Percentiles rank a stretch among this genome's conserved stretches.
These are phyloP conservation scores for Cystobasidium onofrii DNA, from an alignment of 768 basidiomycete species.

Conservation along the genomic window DNA sequence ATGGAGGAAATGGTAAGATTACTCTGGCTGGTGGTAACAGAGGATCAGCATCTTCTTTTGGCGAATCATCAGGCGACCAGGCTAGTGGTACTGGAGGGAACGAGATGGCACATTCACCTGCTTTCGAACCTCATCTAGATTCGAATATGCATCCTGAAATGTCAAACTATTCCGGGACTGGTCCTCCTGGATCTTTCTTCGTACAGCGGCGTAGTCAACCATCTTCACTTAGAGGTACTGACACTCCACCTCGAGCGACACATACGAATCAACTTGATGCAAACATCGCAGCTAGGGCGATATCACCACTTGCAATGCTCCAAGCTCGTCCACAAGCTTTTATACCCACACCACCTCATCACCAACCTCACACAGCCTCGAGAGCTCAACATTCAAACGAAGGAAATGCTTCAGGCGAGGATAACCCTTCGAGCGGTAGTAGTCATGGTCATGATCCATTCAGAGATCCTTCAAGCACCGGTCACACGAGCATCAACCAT, in stretches of 20 bases:
- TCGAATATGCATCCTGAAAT: background rate
- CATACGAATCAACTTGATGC: background rate
- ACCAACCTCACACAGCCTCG: no score
- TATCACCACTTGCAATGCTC: background rate
- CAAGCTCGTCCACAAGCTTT: background rate
- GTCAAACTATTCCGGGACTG: background rate
- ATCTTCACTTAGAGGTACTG: background rate
- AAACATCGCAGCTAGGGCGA: background rate
- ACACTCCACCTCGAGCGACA: background rate
- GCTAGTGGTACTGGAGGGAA: background rate
- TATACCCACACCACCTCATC: background rate
- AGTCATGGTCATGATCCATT: conserved; percentile 15
- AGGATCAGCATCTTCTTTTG: conserved; percentile 12
- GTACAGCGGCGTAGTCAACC: background rate
- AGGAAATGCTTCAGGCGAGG: background rate
- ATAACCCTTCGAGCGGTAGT: background rate
- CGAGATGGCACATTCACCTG: background rate
- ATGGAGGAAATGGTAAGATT: background rate
- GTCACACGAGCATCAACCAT: background rate
- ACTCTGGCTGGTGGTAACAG: background rate
- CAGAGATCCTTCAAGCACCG: background rate
- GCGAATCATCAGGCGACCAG: background rate
- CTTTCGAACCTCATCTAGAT: background rate
- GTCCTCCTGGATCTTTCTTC: conserved; percentile 5
- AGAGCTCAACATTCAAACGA: background rate